phyloP scores from a whole-genome alignment of 768 basidiomycete species.

The Lactarius hatsudake region DNA sequence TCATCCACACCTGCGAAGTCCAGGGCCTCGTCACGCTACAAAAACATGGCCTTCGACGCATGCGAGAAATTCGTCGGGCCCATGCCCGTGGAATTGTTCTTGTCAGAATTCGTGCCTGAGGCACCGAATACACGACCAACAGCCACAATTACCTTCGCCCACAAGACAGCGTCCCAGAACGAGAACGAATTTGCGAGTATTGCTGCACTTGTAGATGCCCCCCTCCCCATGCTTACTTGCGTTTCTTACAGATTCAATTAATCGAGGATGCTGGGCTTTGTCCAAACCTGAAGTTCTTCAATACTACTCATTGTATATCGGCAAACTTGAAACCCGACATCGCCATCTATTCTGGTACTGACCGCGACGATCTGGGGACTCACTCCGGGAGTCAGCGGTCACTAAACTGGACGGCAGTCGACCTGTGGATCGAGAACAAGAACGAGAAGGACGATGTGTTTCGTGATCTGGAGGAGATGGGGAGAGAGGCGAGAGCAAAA shows the following conservation, averaged over 20 bases:
- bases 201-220: not conserved
- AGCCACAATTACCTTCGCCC: not conserved
- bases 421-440: conserved; percentile 9
- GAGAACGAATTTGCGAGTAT: not conserved
- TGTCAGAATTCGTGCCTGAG: not conserved
- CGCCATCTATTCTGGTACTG: not conserved
- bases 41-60: not conserved
- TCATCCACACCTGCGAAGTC: too few species aligned
- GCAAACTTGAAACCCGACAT: conserved; percentile 5
- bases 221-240: not conserved
- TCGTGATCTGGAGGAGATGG: too few species aligned
- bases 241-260: not conserved
- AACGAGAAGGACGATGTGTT: not conserved
- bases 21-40: not conserved
- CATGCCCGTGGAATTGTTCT: not conserved
- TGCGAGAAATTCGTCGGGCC: conserved; percentile 14
- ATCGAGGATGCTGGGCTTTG: not conserved
- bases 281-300: not conserved
- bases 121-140: not conserved
- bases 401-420: not conserved
- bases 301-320: not conserved
- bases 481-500: too few species aligned
- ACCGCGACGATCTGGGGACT: not conserved
- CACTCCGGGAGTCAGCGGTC: not conserved
- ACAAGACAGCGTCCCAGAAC: not conserved